phyloP scores from a whole-genome alignment of 352 stramenopile genomes.

The Globisporangium splendens region DNA sequence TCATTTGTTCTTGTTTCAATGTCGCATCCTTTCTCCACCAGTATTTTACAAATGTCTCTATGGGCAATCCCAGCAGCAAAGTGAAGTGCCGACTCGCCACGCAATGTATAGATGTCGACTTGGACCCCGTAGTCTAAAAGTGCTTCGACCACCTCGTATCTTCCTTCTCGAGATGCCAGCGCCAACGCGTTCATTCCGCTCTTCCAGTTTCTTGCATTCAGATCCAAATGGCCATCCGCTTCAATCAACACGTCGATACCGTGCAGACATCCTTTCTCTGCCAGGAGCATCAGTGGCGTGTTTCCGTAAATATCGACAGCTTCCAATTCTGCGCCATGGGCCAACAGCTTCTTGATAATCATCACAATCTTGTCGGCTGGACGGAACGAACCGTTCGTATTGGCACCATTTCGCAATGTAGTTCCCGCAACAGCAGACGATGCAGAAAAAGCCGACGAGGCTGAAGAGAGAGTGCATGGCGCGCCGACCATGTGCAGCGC shows the following conservation, averaged over 20 bases:
- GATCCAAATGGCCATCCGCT: slow-evolving; percentile 55
- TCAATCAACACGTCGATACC: slow-evolving; percentile 78
- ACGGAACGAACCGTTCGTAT: slow-evolving; percentile 26
- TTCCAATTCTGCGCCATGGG: slow-evolving; percentile 62
- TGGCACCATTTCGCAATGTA: slow-evolving; percentile 16
- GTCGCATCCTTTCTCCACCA: slow-evolving; percentile 68
- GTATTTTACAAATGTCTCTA: slow-evolving; percentile 54
- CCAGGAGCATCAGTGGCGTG: slow-evolving; percentile 77
- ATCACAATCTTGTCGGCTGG: slow-evolving; percentile 59
- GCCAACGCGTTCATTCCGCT: slow-evolving; percentile 72
- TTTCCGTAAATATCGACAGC: slow-evolving; percentile 80
- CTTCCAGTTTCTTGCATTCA: slow-evolving; percentile 82
- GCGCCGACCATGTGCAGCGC: slow-evolving; percentile 77
- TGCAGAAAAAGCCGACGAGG: slow-evolving; percentile 24
- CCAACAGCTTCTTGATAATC: slow-evolving; percentile 82
- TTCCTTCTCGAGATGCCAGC: slow-evolving; percentile 64
- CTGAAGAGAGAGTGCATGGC: slow-evolving; percentile 58
- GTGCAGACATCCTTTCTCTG: slow-evolving; percentile 62
- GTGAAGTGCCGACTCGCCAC: slow-evolving; percentile 74
- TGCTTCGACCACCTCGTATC: slow-evolving; percentile 68
- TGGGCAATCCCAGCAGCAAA: slow-evolving; percentile 69
- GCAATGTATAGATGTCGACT: slow-evolving; percentile 54
- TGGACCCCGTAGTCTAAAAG: slow-evolving; percentile 80
- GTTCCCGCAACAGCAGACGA: slow-evolving; percentile 14
- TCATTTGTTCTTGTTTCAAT: slow-evolving; percentile 68